Evolutionary conservation across 2,329 filamentous ascomycete genomes (phyloP), one percentile per base, ranked within the genome.

Genomic region (Myriosclerotinia scirpicola): DNA sequence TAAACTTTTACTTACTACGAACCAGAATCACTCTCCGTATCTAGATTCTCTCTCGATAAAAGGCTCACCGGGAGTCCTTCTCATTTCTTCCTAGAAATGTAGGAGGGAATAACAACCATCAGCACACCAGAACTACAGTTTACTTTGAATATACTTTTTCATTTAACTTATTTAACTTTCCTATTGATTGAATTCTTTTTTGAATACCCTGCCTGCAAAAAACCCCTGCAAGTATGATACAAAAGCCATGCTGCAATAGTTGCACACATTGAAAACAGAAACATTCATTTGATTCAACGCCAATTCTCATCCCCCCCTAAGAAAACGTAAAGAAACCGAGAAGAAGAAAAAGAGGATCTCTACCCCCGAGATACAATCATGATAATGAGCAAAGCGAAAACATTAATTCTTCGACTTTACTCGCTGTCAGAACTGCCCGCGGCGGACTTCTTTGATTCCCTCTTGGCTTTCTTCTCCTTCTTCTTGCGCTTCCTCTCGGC

Each of bases 401-500:
- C 38, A 38, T 12, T 26, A 40, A n/a, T 26, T 61, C 4, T 60
- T 61, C 34, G 5, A 26, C 14, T 50, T 66, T 78, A 85, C 65
- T 85, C 83, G 72, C 82, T 84, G 74, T 84, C 82, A 66, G 73
- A 74, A 67, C 73, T 75, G 11, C 74, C 75, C 42, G 71, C 73
- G 44, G 70, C 70, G 69, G 83, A 83, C 66, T 79, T 79, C 73
- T 84, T 83, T 65, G 79, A 79, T 72, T 81, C 80, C 66, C 80
- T 83, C 76, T 84, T 81, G 66, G 78, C 78, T 68, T 81, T 81
- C 77, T 85, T 86, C 67, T 82, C 81, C 69, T 84, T 83, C 71
- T 80, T 80, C 73, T 82, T 81, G 73, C 81, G 79, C 68, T 80
- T 83, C 74, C 83, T 79, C 69, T 79, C 78, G 52, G 81, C 81